Evolutionary conservation across 768 basidiomycete species (phyloP), one percentile per base, ranked within the genome.

Genomic region (Cystofilobasidium capitatum): DNA sequence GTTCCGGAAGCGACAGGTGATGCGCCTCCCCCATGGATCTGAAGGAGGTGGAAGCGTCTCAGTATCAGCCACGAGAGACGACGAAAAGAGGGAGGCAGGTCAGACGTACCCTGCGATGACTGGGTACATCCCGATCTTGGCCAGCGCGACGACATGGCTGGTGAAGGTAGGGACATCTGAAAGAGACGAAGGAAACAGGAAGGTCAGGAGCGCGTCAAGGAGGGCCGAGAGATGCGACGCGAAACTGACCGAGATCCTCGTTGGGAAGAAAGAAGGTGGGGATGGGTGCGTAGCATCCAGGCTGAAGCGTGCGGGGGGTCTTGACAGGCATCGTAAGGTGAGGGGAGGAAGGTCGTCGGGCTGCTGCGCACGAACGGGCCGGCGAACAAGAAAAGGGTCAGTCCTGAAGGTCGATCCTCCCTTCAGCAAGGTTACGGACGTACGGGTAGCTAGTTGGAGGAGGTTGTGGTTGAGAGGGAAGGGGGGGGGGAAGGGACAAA

Each of bases 21-120:
- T 84, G 82, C 24, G 88, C 89, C 69, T 93, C 91, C 71, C 91
- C 86, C 88, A 88, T 88, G 6, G 88, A 87, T 22, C 90, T 58
- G 57, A 8, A 29, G 37, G 14, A 3, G 22, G 5, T 31, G 16
- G 45, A 51, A 22, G 37, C 45, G 58, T n/a, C 0, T 26, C 14
- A 1, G n/a, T 17, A 8, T 24, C 13, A 10, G 4, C 13, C 16
- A 20, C 20, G 13, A 24, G 6, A 55, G 24, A 5, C 22, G 47
- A 24, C 22, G n/a, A 22, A 37, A 55, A 24, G 14, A 9, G n/a
- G 9, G 22, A 45, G 26, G 2, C 24, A n/a, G 22, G 24, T 9
- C n/a, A 24, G 22, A 39, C 58, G 22, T 31, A 67, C 58, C 66
- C 90, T 39, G 85, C 82, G 59, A 91, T 79, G 69, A 93, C 79